Conservation (phyloP, 2,329 filamentous ascomycete genomes). For the Coniella vitis region DNA sequence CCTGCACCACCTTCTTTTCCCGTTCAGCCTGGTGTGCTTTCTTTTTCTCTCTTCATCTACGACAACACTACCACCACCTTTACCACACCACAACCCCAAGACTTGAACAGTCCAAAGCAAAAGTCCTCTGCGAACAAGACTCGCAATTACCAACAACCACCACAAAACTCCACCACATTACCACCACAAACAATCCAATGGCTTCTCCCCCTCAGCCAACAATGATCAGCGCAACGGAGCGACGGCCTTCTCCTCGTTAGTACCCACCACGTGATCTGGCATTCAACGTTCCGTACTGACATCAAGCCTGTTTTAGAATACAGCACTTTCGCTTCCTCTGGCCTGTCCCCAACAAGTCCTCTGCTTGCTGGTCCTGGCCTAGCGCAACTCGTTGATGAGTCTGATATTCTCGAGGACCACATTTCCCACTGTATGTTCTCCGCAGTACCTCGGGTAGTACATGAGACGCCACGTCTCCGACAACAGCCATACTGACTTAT, state of each 20-base stretch:
- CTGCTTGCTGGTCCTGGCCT: conserved; percentile 1
- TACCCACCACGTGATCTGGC: background rate
- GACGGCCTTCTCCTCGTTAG: conserved; percentile 4
- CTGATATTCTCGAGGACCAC: conserved; percentile 4
- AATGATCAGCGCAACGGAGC: conserved; percentile 3
- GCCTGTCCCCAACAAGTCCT: background rate
- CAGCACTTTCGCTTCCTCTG: background rate
- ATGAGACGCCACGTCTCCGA: too few relatives aligned
- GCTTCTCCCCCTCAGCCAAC: conserved; percentile 3
- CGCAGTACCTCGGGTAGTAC: too few relatives aligned
- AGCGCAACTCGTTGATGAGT: conserved; percentile 2
- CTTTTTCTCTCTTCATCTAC: too few relatives aligned
- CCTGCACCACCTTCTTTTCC: background rate
- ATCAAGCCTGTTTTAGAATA: background rate
- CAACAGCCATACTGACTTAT: background rate
- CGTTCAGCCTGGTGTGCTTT: too few relatives aligned
- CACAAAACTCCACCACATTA: background rate
- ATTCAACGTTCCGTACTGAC: background rate
- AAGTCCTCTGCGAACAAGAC: background rate
- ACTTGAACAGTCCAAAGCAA: too few relatives aligned
- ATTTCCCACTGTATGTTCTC: conserved; percentile 1
- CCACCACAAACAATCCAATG: background rate
- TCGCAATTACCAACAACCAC: background rate
- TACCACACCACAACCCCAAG: too few relatives aligned
- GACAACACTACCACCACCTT: too few relatives aligned